These are phyloP conservation scores for Aethionema arabicum DNA, from an alignment of 345 rosid species.

Conservation along the genomic window DNA sequence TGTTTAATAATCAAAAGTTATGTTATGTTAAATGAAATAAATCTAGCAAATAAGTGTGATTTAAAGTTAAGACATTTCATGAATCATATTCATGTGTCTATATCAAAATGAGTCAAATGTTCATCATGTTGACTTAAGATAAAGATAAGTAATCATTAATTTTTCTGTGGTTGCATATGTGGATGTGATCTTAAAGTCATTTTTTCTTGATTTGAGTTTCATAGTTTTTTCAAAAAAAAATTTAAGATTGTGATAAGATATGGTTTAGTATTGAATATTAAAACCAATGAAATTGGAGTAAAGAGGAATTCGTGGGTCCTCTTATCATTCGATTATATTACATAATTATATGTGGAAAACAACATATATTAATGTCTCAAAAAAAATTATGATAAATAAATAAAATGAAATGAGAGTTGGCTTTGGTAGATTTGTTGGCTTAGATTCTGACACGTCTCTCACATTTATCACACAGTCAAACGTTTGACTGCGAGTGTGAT, in stretches of 20 bases:
- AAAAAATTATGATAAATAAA: not conserved
- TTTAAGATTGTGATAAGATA: conserved; percentile 29
- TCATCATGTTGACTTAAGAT: conserved; percentile 6
- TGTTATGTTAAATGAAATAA: not conserved
- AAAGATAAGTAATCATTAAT: conserved; percentile 10
- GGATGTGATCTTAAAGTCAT: conserved; percentile 16
- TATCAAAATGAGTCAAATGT: not conserved
- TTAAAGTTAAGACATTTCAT: conserved; percentile 8
- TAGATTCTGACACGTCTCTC: conserved; percentile 14
- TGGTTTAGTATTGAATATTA: conserved; percentile 6
- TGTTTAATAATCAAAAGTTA: too few species aligned
- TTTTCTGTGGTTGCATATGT: not conserved
- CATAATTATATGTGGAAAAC: conserved; percentile 11
- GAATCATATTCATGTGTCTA: conserved; percentile 21
- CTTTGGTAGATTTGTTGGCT: conserved; percentile 12
- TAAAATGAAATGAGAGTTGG: not conserved
- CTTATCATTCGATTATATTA: not conserved
- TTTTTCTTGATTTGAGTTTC: conserved; percentile 3
- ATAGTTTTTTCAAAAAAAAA: not conserved
- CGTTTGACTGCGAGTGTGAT: conserved; percentile 7
- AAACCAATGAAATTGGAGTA: conserved; percentile 26
- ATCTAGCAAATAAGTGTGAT: conserved; percentile 4
- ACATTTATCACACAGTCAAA: not conserved
- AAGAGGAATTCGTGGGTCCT: conserved; percentile 31
- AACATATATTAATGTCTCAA: conserved; percentile 6